Conservation (phyloP, 2,329 filamentous ascomycete genomes). For the Cryphonectria carpinicola region DNA sequence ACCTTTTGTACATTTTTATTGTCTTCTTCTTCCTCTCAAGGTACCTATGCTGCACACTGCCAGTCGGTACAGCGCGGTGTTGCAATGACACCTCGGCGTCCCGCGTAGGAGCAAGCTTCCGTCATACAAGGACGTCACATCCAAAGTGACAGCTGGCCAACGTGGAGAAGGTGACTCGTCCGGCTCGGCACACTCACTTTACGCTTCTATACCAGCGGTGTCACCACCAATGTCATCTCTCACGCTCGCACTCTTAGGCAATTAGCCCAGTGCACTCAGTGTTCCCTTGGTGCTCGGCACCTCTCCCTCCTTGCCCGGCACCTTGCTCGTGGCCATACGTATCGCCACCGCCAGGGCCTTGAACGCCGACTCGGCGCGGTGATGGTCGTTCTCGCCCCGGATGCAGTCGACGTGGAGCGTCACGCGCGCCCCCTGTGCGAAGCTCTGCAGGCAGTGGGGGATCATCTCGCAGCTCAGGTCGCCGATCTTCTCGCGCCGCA, state of each 20-base stretch:
- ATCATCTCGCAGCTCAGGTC: conserved; percentile 96
- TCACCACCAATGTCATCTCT: not conserved
- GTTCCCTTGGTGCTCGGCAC: conserved; percentile 97
- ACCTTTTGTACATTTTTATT: not conserved
- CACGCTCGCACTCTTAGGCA: too few relatives aligned
- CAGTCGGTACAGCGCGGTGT: not conserved
- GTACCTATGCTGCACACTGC: conserved; percentile 1
- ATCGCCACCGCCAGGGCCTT: conserved; percentile 93
- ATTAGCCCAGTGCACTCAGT: conserved; percentile 58
- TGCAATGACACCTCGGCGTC: not conserved
- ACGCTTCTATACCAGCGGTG: not conserved
- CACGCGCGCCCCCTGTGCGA: conserved; percentile 84
- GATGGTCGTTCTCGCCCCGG: conserved; percentile 91
- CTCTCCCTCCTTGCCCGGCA: conserved; percentile 84
- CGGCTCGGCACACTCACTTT: not conserved
- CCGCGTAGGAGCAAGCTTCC: not conserved
- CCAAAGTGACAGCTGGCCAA: not conserved
- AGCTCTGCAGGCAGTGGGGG: conserved; percentile 92
- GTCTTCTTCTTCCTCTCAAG: not conserved
- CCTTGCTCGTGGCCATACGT: conserved; percentile 72
- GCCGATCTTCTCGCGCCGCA: conserved; percentile 90
- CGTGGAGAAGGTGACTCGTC: not conserved
- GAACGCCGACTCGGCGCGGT: conserved; percentile 94
- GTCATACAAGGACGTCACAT: not conserved
- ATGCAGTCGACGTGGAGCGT: conserved; percentile 96